A percentile compares a stretch with the other conserved stretches of the same genome.
These are phyloP conservation scores for Camelina laxa DNA, from an alignment of 345 rosid species.

Conservation along the genomic window DNA sequence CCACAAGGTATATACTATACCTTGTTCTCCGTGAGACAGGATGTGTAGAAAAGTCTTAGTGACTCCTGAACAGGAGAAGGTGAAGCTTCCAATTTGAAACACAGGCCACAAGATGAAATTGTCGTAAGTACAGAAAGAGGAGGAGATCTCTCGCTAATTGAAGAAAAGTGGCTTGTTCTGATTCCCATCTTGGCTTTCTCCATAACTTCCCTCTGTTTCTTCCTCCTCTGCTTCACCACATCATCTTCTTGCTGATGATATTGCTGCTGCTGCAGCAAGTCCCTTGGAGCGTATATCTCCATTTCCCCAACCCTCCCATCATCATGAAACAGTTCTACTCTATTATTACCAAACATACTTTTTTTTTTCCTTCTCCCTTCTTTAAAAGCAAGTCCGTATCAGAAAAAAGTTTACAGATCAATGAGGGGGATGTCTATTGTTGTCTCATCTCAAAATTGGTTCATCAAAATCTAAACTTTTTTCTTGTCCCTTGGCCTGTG, in stretches of 20 bases:
- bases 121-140: slow-evolving; percentile 94
- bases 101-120: slow-evolving; percentile 66
- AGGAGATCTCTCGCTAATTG: slow-evolving; percentile 89
- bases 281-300: slow-evolving; percentile 68
- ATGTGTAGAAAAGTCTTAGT: slow-evolving; percentile 74
- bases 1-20: slow-evolving; percentile 55
- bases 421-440: slow-evolving; percentile 26
- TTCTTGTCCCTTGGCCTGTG: slow-evolving; percentile 39
- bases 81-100: slow-evolving; percentile 87
- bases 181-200: slow-evolving; percentile 75
- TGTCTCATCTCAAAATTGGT: slow-evolving; percentile 42
- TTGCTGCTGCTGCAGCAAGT: slow-evolving; percentile 41
- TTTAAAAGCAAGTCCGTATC: neutral
- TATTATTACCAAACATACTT: slow-evolving; percentile 70
- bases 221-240: slow-evolving; percentile 46
- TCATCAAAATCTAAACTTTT: slow-evolving; percentile 32
- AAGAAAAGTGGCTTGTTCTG: slow-evolving; percentile 69
- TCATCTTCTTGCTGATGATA: slow-evolving; percentile 25
- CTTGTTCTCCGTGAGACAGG: slow-evolving; percentile 93
- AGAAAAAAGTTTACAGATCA: slow-evolving; percentile 26
- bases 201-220: slow-evolving; percentile 51
- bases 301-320: slow-evolving; percentile 79
- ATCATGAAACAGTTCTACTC: slow-evolving; percentile 70
- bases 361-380: slow-evolving; percentile 17
- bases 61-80: slow-evolving; percentile 44